Conservation (phyloP, 805 yeast genomes). For the Wickerhamomyces alni region DNA sequence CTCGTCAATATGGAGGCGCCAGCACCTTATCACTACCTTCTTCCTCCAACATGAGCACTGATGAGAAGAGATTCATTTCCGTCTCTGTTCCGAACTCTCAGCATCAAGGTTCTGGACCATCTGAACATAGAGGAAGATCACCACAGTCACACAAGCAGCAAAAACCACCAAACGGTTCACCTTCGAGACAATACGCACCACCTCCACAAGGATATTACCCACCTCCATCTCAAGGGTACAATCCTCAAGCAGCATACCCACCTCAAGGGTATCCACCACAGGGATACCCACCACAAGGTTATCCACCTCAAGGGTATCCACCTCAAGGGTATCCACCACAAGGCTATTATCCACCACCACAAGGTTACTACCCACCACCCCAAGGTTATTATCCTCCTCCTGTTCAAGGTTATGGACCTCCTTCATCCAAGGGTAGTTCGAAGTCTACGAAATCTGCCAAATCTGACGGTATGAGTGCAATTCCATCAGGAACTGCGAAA, state of each 20-base stretch:
- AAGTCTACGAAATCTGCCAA: too few species aligned
- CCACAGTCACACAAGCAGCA: not conserved
- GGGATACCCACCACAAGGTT: slow-evolving; percentile 6
- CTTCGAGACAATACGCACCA: slow-evolving; percentile 4
- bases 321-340: slow-evolving; percentile 9
- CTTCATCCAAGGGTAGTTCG: slow-evolving; percentile 7
- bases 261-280: too few species aligned
- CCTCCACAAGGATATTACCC: slow-evolving; percentile 6
- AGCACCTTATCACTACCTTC: not conserved
- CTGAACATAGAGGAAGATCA: too few species aligned
- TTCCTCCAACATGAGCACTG: not conserved
- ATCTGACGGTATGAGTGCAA: slow-evolving; percentile 30
- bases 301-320: slow-evolving; percentile 20
- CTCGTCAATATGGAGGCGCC: too few species aligned
- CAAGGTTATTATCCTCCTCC: slow-evolving; percentile 9
- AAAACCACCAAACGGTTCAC: slow-evolving; percentile 1
- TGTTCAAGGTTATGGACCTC: slow-evolving; percentile 11
- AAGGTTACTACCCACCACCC: slow-evolving; percentile 13
- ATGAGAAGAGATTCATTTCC: too few species aligned
- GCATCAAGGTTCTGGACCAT: too few species aligned
- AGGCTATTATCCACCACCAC: slow-evolving; percentile 10
- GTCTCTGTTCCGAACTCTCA: too few species aligned
- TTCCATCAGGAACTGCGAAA: slow-evolving; percentile 41
- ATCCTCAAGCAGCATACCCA: slow-evolving; percentile 19
- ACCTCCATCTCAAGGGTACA: slow-evolving; percentile 11